Evolutionary conservation across 805 yeast genomes (phyloP).

Genomic region (Yamadazyma sp.): DNA sequence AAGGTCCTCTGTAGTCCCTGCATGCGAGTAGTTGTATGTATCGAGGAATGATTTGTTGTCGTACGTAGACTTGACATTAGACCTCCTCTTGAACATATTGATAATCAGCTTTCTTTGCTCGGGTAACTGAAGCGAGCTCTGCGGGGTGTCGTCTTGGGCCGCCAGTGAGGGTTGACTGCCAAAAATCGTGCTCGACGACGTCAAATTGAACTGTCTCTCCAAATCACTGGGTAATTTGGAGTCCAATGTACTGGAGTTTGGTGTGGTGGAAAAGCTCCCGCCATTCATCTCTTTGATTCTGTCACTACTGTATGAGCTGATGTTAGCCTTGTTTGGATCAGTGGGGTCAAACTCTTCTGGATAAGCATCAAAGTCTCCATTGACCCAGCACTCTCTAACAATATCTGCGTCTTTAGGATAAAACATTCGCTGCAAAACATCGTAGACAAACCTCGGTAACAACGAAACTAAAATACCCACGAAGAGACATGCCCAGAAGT

Average conservation of each 20-base stretch:
- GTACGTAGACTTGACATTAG: constrained; percentile 25
- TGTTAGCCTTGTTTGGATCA: constrained; percentile 61
- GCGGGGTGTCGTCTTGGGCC: not conserved
- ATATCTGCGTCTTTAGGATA: constrained; percentile 71
- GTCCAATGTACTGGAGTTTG: constrained; percentile 12
- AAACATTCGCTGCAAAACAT: constrained; percentile 51
- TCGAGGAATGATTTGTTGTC: constrained; percentile 36
- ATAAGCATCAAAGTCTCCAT: constrained; percentile 67
- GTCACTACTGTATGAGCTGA: constrained; percentile 42
- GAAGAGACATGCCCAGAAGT: constrained; percentile 68
- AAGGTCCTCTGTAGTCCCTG: constrained; percentile 29
- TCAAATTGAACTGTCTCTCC: constrained; percentile 9
- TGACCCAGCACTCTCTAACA: constrained; percentile 64
- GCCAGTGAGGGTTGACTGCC: constrained; percentile 1
- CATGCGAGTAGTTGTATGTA: constrained; percentile 26
- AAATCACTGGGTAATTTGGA: constrained; percentile 9
- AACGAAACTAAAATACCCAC: constrained; percentile 65
- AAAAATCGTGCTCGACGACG: constrained; percentile 16
- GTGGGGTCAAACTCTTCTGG: constrained; percentile 77
- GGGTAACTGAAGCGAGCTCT: constrained; percentile 1
- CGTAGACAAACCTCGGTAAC: constrained; percentile 65
- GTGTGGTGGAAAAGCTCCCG: constrained; percentile 7
- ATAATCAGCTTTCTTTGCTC: constrained; percentile 33
- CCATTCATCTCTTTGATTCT: constrained; percentile 21
- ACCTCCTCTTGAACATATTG: constrained; percentile 34